Evolutionary conservation across 2,329 filamentous ascomycete genomes (phyloP).

Genomic region (Xylariaceae sp.): DNA sequence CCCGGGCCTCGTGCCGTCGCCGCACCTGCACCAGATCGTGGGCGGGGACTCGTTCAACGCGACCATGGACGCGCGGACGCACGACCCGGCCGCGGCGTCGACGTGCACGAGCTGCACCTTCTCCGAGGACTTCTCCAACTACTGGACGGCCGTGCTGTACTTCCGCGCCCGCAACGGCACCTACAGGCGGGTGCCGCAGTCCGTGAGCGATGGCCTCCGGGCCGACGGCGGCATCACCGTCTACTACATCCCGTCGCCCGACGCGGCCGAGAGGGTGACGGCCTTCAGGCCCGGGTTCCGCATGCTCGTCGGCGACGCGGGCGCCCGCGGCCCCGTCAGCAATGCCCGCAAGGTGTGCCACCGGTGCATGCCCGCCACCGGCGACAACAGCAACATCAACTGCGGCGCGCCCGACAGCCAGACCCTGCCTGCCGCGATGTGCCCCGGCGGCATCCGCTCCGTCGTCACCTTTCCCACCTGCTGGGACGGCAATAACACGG

Average conservation of each 20-base stretch:
- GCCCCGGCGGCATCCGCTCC: conserved; percentile 42
- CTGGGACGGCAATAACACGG: conserved; percentile 48
- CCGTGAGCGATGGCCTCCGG: conserved; percentile 23
- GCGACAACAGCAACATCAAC: conserved; percentile 25
- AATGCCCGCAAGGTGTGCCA: conserved; percentile 33
- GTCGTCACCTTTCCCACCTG: conserved; percentile 52
- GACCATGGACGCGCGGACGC: conserved; percentile 22
- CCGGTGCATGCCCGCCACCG: conserved; percentile 28
- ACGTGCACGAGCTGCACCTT: conserved; percentile 28
- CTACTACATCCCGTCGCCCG: conserved; percentile 26
- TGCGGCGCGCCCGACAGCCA: conserved; percentile 39
- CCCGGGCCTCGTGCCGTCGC: conserved; percentile 25
- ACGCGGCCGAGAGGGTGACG: conserved; percentile 33
- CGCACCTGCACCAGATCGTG: conserved; percentile 29
- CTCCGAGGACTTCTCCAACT: conserved; percentile 27
- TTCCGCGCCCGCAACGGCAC: conserved; percentile 28
- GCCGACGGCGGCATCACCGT: conserved; percentile 28
- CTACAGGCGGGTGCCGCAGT: conserved; percentile 27
- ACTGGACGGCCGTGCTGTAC: conserved; percentile 26
- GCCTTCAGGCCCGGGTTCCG: conserved; percentile 42
- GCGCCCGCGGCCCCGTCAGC: conserved; percentile 13
- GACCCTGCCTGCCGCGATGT: conserved; percentile 45
- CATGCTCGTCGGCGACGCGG: conserved; percentile 40
- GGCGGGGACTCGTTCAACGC: conserved; percentile 30
- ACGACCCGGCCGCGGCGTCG: conserved; percentile 21